Evolutionary conservation across 2,329 filamentous ascomycete species (phyloP).

Genomic region (Teratosphaeria gauchensis): DNA sequence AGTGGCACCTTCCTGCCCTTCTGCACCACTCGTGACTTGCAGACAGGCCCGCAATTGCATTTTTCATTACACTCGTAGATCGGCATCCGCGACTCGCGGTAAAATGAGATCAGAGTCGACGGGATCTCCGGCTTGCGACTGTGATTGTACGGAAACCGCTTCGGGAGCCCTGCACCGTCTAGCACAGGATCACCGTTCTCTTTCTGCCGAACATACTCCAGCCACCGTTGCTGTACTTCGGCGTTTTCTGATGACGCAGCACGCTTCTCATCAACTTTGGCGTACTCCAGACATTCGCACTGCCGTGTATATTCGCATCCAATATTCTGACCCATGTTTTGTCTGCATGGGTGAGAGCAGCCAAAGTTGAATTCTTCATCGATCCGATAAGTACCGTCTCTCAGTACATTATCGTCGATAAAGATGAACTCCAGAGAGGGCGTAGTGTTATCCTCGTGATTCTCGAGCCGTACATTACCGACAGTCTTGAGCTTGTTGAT

Average conservation of each 20-base stretch:
- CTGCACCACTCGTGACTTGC: constrained; percentile 69
- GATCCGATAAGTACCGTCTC: constrained; percentile 49
- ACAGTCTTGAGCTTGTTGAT: constrained; percentile 18
- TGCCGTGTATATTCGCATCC: constrained; percentile 53
- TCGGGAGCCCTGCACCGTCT: constrained; percentile 31
- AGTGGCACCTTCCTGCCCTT: constrained; percentile 60
- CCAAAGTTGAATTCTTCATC: constrained; percentile 53
- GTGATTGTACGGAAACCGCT: constrained; percentile 52
- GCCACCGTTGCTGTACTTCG: constrained; percentile 3
- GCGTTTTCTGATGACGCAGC: constrained; percentile 21
- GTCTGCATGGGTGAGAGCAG: constrained; percentile 49
- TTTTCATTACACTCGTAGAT: constrained; percentile 74
- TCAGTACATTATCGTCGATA: constrained; percentile 52
- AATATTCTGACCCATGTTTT: constrained; percentile 41
- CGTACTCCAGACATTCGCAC: constrained; percentile 61
- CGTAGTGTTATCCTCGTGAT: constrained; percentile 47
- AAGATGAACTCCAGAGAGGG: constrained; percentile 59
- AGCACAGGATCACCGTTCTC: constrained; percentile 16
- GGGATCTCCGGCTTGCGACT: constrained; percentile 19
- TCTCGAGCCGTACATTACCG: constrained; percentile 33
- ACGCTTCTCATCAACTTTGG: constrained; percentile 37
- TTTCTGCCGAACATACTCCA: constrained; percentile 9
- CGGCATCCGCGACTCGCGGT: constrained; percentile 35
- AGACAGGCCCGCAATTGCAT: constrained; percentile 55
- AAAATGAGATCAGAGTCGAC: constrained; percentile 28